phyloP scores from a whole-genome alignment of 352 stramenopile species.

The Phytophthora sp. region DNA sequence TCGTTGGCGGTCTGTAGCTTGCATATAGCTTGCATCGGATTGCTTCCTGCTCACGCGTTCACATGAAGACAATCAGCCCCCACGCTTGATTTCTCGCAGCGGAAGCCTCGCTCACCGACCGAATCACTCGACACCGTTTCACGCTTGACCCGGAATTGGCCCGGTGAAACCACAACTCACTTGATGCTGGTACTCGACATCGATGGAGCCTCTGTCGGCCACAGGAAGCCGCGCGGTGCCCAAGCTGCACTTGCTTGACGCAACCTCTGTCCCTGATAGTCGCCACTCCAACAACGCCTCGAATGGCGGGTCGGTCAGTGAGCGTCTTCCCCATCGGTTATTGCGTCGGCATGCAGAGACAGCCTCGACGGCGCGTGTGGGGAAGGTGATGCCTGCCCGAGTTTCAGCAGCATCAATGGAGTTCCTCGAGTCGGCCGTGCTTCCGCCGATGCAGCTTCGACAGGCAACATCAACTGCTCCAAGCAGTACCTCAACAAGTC shows the following conservation, averaged over 20 bases:
- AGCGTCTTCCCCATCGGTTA: constrained; percentile 21
- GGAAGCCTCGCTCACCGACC: no score
- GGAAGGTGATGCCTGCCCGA: constrained; percentile 34
- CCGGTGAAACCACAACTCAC: no score
- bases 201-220: constrained; percentile 35
- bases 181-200: background rate
- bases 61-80: no score
- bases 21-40: no score
- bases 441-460: constrained; percentile 48
- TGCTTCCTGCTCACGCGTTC: no score
- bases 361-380: background rate
- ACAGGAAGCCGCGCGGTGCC: constrained; percentile 17
- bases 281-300: constrained; percentile 5
- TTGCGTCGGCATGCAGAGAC: constrained; percentile 1
- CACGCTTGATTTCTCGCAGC: no score
- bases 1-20: no score
- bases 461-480: constrained; percentile 8
- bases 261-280: background rate
- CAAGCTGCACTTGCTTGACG: constrained; percentile 33
- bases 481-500: constrained; percentile 10
- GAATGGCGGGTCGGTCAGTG: constrained; percentile 7
- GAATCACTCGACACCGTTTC: no score
- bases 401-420: constrained; percentile 38
- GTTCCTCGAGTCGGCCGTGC: constrained; percentile 38
- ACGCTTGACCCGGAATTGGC: background rate